Evolutionary conservation across 2,329 filamentous ascomycete genomes (phyloP), one percentile per base, ranked within the genome.

Genomic region (Ilyonectria mors-panacis): DNA sequence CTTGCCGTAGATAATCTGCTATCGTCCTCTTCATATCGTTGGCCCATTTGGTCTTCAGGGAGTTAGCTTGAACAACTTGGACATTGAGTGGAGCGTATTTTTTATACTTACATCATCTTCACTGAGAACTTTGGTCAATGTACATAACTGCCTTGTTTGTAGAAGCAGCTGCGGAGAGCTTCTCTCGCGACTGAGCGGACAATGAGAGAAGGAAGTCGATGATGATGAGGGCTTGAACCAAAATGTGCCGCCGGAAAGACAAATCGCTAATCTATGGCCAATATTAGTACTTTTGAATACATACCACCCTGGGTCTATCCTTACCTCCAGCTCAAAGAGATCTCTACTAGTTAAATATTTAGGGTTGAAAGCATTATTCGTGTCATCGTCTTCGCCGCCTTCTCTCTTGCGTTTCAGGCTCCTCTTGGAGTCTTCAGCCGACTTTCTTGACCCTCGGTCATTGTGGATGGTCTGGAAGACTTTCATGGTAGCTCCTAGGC

Each of bases 311-410:
- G n/a, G 12, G 6, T 3, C 8, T 26, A 15, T 60, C 28, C 51
- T 67, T 85, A 94, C 93, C 87, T 99, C 96, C 51, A 99, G 88
- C 75, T 97, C 94, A 80, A 99, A 99, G 1, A 99, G 85, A 78
- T 99, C 97, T 71, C 93, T 89, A 79, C 95, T 98, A n/a, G 96
- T 99, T 19, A 99, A 87, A 78, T 99, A 99, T 78, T 98, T 99
- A 1, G 97, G 95, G 76, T 99, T 99, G 82, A 97, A 98, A 26
- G 78, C 73, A 59, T 79, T 80, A 1, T 75, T 70, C 17, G 70
- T 69, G 61, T 89, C 87, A 8, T 89, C 88, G 58, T 89, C 86
- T 30, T 82, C 82, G 47, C 86, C 86, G 19, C 71, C 72, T 12
- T 87, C 85, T 48, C 88, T 85, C 79, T 95, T 97, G 63, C 94